Conservation (phyloP, 257 asterid species). For the Anisodus tanguticus region DNA sequence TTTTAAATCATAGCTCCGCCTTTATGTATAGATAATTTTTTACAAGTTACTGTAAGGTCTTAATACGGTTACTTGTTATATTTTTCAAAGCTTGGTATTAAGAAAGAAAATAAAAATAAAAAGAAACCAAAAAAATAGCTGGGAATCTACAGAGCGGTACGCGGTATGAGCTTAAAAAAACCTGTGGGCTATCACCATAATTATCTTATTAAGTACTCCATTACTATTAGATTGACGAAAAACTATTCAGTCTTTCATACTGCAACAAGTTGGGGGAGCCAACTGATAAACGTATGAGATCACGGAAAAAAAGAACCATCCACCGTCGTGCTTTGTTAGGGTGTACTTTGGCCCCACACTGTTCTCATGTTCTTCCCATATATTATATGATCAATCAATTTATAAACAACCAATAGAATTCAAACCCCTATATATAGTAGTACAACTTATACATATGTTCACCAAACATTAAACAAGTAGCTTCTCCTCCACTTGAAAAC, state of each 20-base stretch:
- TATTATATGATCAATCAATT: background rate
- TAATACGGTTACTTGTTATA: no score
- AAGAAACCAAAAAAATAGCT: background rate
- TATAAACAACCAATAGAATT: background rate
- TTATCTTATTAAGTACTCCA: background rate
- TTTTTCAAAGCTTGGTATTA: background rate
- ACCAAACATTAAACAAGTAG: background rate
- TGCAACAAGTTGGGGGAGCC: constrained; percentile 28
- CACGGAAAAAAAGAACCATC: background rate
- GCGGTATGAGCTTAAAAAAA: constrained; percentile 8
- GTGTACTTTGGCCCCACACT: constrained; percentile 20
- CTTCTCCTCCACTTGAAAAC: background rate
- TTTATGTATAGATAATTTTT: no score
- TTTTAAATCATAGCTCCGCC: no score
- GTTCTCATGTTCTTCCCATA: background rate
- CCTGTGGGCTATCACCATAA: constrained; percentile 9
- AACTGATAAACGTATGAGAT: constrained; percentile 14
- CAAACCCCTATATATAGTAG: background rate
- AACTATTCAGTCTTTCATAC: background rate
- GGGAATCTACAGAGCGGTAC: background rate
- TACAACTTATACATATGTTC: background rate
- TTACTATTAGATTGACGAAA: background rate
- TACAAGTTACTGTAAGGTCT: no score
- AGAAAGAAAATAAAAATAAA: background rate
- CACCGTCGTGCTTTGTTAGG: constrained; percentile 29